A percentile compares a stretch with the other conserved stretches of the same genome.
Evolutionary conservation across 306 rosid genomes (phyloP).

Genomic region (Cicer chorassanicum): DNA sequence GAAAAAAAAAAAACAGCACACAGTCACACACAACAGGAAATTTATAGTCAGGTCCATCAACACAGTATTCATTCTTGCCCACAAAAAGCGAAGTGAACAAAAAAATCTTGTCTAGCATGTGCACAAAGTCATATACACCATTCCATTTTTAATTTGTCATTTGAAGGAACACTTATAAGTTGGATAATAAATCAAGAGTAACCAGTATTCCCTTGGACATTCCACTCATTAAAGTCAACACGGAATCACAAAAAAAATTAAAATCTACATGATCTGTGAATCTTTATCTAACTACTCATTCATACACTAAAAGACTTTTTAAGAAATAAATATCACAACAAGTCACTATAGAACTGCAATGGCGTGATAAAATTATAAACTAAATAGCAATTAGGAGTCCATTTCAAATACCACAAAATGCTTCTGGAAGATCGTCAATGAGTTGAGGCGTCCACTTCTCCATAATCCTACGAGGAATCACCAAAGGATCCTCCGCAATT

Average conservation of each 20-base stretch:
- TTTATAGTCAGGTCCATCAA: constrained; percentile 5
- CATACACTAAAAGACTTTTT: background rate
- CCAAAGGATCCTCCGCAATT: constrained; percentile 81
- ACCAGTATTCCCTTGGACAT: background rate
- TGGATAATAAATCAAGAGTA: constrained; percentile 6
- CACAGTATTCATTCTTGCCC: constrained; percentile 12
- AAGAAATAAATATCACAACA: constrained; percentile 15
- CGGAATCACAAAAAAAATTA: background rate
- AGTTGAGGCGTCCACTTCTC: constrained; percentile 88
- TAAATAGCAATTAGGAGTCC: background rate
- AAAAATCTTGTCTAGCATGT: background rate
- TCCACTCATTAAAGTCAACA: constrained; percentile 8
- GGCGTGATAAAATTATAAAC: background rate
- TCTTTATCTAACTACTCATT: background rate
- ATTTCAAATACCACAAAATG: constrained; percentile 78
- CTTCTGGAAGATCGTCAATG: constrained; percentile 89
- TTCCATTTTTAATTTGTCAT: constrained; percentile 21
- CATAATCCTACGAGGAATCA: constrained; percentile 75
- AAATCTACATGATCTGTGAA: background rate
- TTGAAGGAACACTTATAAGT: background rate
- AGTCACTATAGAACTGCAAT: background rate
- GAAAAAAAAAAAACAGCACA: constrained; percentile 36
- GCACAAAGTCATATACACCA: background rate
- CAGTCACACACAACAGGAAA: constrained; percentile 32
- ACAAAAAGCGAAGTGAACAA: constrained; percentile 6